Evolutionary conservation across 331 rosid genomes (phyloP), one percentile per base, ranked within the genome.

Genomic region (Arachis monticola): DNA sequence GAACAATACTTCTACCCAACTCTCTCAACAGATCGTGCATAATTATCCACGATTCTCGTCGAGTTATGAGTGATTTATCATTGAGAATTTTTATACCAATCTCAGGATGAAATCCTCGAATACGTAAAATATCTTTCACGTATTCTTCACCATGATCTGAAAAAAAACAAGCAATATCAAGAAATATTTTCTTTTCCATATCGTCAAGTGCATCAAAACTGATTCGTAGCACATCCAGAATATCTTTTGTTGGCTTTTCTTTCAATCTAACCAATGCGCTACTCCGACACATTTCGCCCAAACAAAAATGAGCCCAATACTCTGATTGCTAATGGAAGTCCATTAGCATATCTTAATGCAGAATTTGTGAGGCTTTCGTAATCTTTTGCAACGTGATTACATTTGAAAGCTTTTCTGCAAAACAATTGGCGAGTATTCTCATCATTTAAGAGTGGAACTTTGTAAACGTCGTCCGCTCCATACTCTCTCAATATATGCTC

Each of bases 11-110:
- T 51, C 4, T 66, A 1, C 75, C 83, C 10, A 73, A 0, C 2
- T 72, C 75, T 73, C 4, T 13, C 5, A 79, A 9, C 74, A 79
- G 3, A 40, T 64, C 74, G 47, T 79, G 82, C 78, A 72, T 72
- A 0, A 0, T 0, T 7, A 79, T 3, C 0, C 0, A 6, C 11
- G 13, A 0, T 0, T 14, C 4, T 41, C 6, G 0, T 1, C 6
- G 1, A 35, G 5, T 22, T 1, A 68, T 42, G 5, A 78, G 69
- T 31, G 82, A 70, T 53, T 78, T 78, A 5, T 78, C 82, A n/a
- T 44, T 64, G 10, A 78, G 77, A 63, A 78, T 67, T 14, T 9
- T 13, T 14, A 71, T 3, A 10, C 77, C 77, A 71, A 78, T 71
- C 0, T 55, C 53, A 2, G 73, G 12, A 55, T 64, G 17, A 56